Percentiles rank a stretch among this genome's conserved stretches.
These are phyloP conservation scores for Cladosporium oxysporum DNA, from an alignment of 2,329 filamentous ascomycete species.

Conservation along the genomic window DNA sequence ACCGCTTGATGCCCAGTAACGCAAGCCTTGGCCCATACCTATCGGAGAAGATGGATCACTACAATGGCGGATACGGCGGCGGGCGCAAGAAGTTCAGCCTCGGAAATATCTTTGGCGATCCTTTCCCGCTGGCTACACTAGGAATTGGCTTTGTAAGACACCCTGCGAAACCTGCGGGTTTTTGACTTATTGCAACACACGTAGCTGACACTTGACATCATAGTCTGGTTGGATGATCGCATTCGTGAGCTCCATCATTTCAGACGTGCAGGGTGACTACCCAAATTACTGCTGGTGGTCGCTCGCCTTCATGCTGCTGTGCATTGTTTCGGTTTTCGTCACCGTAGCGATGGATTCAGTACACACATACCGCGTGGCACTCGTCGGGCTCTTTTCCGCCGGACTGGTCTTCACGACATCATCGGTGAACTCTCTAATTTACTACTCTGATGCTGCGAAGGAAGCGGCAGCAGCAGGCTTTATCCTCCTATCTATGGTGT, in stretches of 20 bases:
- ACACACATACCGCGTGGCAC: constrained; percentile 87
- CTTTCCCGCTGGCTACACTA: constrained; percentile 90
- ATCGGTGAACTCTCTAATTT: constrained; percentile 82
- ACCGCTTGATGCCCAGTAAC: constrained; percentile 21
- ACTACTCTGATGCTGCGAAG: constrained; percentile 65
- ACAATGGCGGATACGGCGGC: constrained; percentile 15
- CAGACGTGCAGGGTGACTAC: constrained; percentile 60
- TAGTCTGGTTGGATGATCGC: constrained; percentile 95
- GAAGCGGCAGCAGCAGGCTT: constrained; percentile 91
- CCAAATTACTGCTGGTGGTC: constrained; percentile 94
- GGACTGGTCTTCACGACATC: constrained; percentile 85
- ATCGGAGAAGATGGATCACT: constrained; percentile 20
- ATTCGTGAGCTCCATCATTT: constrained; percentile 82
- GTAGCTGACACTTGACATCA: constrained; percentile 20
- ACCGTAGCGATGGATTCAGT: constrained; percentile 82
- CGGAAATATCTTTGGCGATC: constrained; percentile 92
- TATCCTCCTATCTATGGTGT: constrained; percentile 89
- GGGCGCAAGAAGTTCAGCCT: constrained; percentile 58
- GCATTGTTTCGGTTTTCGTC: constrained; percentile 76
- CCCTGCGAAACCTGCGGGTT: constrained; percentile 17
- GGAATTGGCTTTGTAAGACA: constrained; percentile 81
- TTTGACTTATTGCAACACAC: constrained; percentile 29
- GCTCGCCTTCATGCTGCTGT: constrained; percentile 79
- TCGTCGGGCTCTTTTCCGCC: constrained; percentile 82
- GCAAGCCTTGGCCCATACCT: constrained; percentile 18